A percentile compares a stretch with the other conserved stretches of the same genome.
phyloP scores from a whole-genome alignment of 129 eudicot genomes.

The Heracleum sosnowskyi region DNA sequence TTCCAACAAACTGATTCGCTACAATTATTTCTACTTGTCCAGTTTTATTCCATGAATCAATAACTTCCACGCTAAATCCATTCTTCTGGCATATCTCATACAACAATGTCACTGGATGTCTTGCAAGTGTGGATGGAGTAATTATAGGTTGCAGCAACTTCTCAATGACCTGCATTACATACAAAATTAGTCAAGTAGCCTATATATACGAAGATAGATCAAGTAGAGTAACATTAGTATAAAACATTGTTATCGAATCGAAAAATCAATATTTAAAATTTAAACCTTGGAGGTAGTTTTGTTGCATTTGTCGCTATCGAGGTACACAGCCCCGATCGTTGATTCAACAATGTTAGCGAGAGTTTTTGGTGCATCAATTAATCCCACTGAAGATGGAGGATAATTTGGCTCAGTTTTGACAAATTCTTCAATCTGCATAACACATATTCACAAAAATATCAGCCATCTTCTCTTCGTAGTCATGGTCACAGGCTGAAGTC shows the following conservation, averaged over 20 bases:
- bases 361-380: conserved; percentile 55
- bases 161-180: conserved; percentile 30
- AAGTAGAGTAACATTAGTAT: not conserved
- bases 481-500: too few relatives aligned
- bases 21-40: conserved; percentile 29
- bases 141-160: conserved; percentile 40
- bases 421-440: conserved; percentile 39
- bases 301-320: conserved; percentile 30
- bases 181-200: not conserved
- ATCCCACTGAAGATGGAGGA: conserved; percentile 42
- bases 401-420: conserved; percentile 26
- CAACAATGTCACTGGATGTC: conserved; percentile 36
- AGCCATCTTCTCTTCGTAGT: not conserved
- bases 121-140: conserved; percentile 24
- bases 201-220: not conserved
- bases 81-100: conserved; percentile 43
- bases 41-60: conserved; percentile 26
- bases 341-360: conserved; percentile 68
- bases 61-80: conserved; percentile 11
- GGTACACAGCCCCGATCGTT: conserved; percentile 41
- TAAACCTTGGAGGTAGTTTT: conserved; percentile 49
- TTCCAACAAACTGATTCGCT: conserved; percentile 31
- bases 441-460: not conserved
- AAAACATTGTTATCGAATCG: not conserved
- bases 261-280: not conserved